Evolutionary conservation across 2,329 filamentous ascomycete genomes (phyloP).

Genomic region (Septoria linicola): DNA sequence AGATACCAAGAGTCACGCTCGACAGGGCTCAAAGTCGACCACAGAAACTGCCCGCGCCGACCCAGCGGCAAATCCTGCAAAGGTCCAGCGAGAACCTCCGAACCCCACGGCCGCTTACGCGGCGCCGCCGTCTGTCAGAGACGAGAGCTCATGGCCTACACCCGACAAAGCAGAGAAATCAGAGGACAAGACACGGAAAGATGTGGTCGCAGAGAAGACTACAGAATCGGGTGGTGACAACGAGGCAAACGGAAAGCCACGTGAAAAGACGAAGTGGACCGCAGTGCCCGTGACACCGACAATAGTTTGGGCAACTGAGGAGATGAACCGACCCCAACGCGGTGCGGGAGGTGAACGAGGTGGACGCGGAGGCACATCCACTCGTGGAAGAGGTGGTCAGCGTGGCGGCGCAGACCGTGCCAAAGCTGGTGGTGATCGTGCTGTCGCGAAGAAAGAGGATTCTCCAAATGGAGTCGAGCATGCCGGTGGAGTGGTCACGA

Average conservation of each 20-base stretch:
- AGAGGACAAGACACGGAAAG: slow-evolving; percentile 73
- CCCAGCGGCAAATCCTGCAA: slow-evolving; percentile 1
- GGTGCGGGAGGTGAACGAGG: slow-evolving; percentile 51
- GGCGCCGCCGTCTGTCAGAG: slow-evolving; percentile 65
- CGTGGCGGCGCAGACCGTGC: slow-evolving; percentile 42
- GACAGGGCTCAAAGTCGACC: slow-evolving; percentile 23
- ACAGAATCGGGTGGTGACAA: slow-evolving; percentile 62
- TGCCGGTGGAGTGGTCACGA: slow-evolving; percentile 12
- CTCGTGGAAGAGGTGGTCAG: slow-evolving; percentile 45
- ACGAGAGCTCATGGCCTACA: slow-evolving; percentile 84
- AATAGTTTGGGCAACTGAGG: slow-evolving; percentile 78
- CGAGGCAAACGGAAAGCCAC: slow-evolving; percentile 51
- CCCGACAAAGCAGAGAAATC: slow-evolving; percentile 63
- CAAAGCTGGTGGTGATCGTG: slow-evolving; percentile 40
- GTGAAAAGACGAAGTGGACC: slow-evolving; percentile 81
- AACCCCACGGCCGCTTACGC: slow-evolving; percentile 29
- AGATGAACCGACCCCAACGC: slow-evolving; percentile 28
- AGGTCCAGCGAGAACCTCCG: slow-evolving; percentile 27
- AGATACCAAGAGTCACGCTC: slow-evolving; percentile 19
- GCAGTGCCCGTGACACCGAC: slow-evolving; percentile 78
- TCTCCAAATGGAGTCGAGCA: slow-evolving; percentile 24
- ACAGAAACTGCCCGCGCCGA: slow-evolving; percentile 21
- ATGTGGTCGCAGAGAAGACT: slow-evolving; percentile 58
- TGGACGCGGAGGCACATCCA: slow-evolving; percentile 56
- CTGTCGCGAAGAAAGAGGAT: slow-evolving; percentile 16